Base-by-base conservation (phyloP, 2,329 filamentous ascomycete species). In the Curvularia sp. region DNA sequence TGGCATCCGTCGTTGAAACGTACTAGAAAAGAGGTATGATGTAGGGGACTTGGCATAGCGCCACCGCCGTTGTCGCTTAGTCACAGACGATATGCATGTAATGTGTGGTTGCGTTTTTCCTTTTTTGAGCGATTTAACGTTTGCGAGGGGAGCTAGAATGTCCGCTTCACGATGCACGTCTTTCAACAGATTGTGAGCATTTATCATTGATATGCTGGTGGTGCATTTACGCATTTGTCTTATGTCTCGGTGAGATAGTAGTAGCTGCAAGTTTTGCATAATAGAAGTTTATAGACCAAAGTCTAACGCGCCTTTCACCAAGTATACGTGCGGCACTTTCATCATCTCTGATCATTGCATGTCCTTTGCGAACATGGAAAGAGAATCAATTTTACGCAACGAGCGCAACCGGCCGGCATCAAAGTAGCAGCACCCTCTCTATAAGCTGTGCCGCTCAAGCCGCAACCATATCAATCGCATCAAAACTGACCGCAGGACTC, bases 381-480 rank as follows among this genome's bases (percentile, higher is more conserved):
- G n/a, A 38, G 15, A 15, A 38, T 18, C 7, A 5, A 18, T 7
- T 2, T 1, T 38, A 18, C 35, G 5, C n/a, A 18, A 18, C 15
- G 18, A 18, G 35, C 35, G 6, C 35, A 18, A 38, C 35, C 5
- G 7, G 15, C 7, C 5, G 2, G 2, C 13, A 35, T 12, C 9
- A 24, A 24, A 42, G 20, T 10, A 13, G 20, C 22, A 10, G 2
- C 13, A n/a, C 4, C 2, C 18, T 5, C 18, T 4, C 10, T 26
- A 10, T 28, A 28, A 8, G n/a, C 5, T 22, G 9, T 3, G 41
- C 55, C 12, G 15, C 18, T 53, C 39, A 63, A 15, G 49, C 55
- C 3, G 51, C 43, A 28, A 68, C 6, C 65, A 69, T 61, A 6
- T 69, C 66, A 20, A 67, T 46, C 10, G 66, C 65, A 58, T 69